Evolutionary conservation across 106 monocot species (phyloP).

Genomic region (Dendrobium officinale): DNA sequence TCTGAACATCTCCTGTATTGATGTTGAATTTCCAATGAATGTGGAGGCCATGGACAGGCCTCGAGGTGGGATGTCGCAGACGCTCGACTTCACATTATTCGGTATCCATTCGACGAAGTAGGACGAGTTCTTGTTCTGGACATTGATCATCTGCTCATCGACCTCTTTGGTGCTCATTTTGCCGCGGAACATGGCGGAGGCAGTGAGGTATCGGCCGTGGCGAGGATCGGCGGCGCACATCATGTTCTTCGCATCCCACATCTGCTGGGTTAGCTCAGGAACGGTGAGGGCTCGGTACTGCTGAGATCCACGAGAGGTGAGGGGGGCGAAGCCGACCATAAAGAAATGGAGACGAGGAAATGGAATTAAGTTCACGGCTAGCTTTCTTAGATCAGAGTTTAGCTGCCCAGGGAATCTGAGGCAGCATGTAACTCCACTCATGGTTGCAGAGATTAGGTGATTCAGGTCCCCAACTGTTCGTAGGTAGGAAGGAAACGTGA

Average conservation of each 20-base stretch:
- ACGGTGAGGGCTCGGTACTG: constrained; percentile 73
- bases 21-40: constrained; percentile 78
- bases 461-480: constrained; percentile 41
- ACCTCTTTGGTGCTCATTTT: constrained; percentile 68
- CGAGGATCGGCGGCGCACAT: constrained; percentile 57
- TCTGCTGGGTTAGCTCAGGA: constrained; percentile 43
- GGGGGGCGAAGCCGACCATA: constrained; percentile 58
- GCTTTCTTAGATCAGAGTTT: constrained; percentile 46
- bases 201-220: constrained; percentile 53
- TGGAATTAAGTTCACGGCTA: constrained; percentile 57
- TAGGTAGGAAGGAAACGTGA: neutral
- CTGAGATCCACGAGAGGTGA: constrained; percentile 59
- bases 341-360: constrained; percentile 74
- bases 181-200: constrained; percentile 58
- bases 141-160: constrained; percentile 60
- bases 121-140: constrained; percentile 64
- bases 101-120: constrained; percentile 67
- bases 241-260: constrained; percentile 70
- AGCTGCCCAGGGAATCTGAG: constrained; percentile 34
- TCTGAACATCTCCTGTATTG: constrained; percentile 86
- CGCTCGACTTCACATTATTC: constrained; percentile 46
- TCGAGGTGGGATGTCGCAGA: constrained; percentile 41
- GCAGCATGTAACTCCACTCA: constrained; percentile 49
- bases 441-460: constrained; percentile 50
- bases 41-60: constrained; percentile 74